Evolutionary conservation across 2,329 filamentous ascomycete genomes (phyloP).

Genomic region (Alternaria metachromatica): DNA sequence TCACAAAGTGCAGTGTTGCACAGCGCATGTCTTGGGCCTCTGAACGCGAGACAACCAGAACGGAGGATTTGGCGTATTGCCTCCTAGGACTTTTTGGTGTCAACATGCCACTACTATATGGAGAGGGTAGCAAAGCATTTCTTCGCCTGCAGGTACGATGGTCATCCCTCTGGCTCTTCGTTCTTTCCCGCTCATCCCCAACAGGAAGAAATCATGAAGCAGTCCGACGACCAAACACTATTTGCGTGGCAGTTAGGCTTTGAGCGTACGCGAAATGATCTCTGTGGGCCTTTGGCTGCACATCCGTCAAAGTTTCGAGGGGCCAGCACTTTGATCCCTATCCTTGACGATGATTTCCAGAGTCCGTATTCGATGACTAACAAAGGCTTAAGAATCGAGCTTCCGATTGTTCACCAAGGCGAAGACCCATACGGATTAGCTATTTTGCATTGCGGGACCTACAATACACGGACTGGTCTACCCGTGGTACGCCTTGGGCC

Average conservation of each 20-base stretch:
- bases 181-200: background rate
- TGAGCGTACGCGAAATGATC: background rate
- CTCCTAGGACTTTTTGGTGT: background rate
- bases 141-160: background rate
- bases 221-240: background rate
- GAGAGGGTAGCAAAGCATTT: background rate
- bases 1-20: background rate
- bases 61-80: background rate
- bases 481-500: background rate
- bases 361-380: background rate
- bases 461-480: background rate
- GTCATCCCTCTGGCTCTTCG: accelerated
- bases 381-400: background rate
- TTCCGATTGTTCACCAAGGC: background rate
- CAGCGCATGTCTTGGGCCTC: background rate
- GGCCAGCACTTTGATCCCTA: background rate
- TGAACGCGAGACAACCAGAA: background rate
- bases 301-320: background rate
- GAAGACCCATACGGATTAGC: background rate
- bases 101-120: background rate
- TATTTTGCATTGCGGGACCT: background rate
- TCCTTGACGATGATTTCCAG: background rate
- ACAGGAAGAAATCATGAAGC: background rate
- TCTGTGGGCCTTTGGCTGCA: background rate
- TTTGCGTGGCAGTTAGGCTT: background rate